Evolutionary conservation across 1,284 basidiomycete species (phyloP).

Genomic region (Rhodotorula sp.): DNA sequence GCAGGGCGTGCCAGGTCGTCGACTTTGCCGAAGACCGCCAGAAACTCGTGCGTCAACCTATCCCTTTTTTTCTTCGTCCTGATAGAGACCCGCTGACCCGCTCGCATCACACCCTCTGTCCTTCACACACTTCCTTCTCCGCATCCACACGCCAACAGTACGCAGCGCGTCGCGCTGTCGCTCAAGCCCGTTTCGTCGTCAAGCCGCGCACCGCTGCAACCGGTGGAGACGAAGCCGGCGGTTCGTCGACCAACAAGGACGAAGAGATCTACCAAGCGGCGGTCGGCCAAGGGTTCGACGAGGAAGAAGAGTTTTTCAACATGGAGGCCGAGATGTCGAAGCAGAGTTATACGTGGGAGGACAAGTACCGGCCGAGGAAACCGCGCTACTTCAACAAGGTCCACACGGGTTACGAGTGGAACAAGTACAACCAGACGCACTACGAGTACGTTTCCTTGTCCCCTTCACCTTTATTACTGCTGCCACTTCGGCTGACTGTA

Average conservation of each 20-base stretch:
- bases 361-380: constrained; percentile 97
- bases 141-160: constrained; percentile 56
- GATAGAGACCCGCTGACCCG: not conserved
- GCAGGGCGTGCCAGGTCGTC: constrained; percentile 73
- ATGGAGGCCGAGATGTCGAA: constrained; percentile 80
- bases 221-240: not conserved
- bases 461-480: no score
- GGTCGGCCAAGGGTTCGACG: constrained; percentile 79
- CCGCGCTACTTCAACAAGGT: constrained; percentile 99
- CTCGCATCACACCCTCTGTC: no score
- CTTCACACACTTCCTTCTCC: no score
- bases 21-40: constrained; percentile 65
- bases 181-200: constrained; percentile 78
- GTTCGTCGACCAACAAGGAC: constrained; percentile 26
- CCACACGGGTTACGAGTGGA: constrained; percentile 99
- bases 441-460: constrained; percentile 71
- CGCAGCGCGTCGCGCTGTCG: constrained; percentile 70
- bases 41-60: constrained; percentile 57
- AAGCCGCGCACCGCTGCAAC: constrained; percentile 53
- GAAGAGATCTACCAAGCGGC: constrained; percentile 59
- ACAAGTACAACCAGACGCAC: constrained; percentile 98
- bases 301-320: constrained; percentile 88
- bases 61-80: not conserved
- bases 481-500: not conserved
- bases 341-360: constrained; percentile 93